Evolutionary conservation across 495 filamentous ascomycete species (phyloP).

Genomic region (Oidiodendron maius): DNA sequence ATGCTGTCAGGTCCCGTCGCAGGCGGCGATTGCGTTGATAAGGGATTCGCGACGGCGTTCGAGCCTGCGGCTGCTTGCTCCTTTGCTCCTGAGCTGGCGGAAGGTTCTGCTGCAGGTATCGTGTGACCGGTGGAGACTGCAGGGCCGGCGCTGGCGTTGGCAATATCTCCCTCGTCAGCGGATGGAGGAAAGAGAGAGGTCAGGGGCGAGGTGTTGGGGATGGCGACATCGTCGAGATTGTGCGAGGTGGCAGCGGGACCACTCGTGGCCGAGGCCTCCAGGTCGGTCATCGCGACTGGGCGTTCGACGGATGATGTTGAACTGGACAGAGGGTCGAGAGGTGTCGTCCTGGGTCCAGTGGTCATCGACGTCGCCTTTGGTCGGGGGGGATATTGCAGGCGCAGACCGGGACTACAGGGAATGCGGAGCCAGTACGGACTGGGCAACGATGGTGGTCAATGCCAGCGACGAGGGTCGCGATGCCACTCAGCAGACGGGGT

Average conservation of each 20-base stretch:
- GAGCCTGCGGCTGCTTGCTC: background rate
- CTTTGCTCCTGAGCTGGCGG: background rate
- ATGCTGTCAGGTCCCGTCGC: constrained; percentile 10
- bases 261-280: constrained; percentile 13
- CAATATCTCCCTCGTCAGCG: background rate
- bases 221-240: constrained; percentile 13
- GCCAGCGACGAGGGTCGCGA: too few relatives aligned
- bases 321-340: constrained; percentile 4
- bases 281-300: constrained; percentile 15
- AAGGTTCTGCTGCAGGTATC: constrained; percentile 2
- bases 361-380: constrained; percentile 17
- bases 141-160: constrained; percentile 9
- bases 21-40: background rate
- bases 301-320: constrained; percentile 4
- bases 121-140: constrained; percentile 1
- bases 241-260: constrained; percentile 14
- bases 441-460: too few relatives aligned
- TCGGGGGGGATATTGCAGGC: too few relatives aligned
- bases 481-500: too few relatives aligned
- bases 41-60: background rate
- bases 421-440: too few relatives aligned
- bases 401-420: too few relatives aligned
- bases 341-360: constrained; percentile 7
- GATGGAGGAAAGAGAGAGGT: constrained; percentile 4
- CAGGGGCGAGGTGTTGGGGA: constrained; percentile 10